Evolutionary conservation across 2,329 filamentous ascomycete genomes (phyloP), one percentile per base, ranked within the genome.

Genomic region (Cercospora janseana): DNA sequence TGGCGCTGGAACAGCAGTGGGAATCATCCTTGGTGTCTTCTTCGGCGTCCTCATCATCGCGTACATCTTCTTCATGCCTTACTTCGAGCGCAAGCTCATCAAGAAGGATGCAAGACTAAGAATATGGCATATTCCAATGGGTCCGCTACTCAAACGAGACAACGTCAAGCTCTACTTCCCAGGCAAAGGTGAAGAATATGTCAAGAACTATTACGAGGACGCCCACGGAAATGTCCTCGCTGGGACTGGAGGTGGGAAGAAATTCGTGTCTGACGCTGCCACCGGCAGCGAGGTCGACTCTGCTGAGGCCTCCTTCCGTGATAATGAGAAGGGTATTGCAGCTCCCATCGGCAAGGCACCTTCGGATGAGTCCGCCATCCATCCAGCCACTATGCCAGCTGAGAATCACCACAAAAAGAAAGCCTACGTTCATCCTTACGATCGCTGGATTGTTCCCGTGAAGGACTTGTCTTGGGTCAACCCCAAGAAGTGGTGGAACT

Each of bases 61-160:
- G 55, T 64, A 63, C 46, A 51, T 77, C 52, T 81, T 81, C 66
- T 75, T 84, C 53, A 71, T 82, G n/a, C 80, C 81, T 2, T 84
- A 76, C 71, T 63, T 84, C 49, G 77, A 82, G 65, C 74, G 78
- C 49, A 72, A 77, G 34, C 71, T 86, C 57, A 68, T 85, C 66
- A 69, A 76, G 67, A 74, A 83, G 56, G 81, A 86, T 68, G 78
- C 80, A 77, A 68, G 79, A 60, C 69, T 86, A 52, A 75, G 75
- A 54, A 66, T 72, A 65, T 83, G 72, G 63, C 73, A 82, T 51
- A 69, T 83, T 47, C 57, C 74, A 46, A 64, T 74, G n/a, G 80
- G 80, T 0, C 64, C 64, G 10, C 52, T 69, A 1, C 57, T 71
- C 2, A 4, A 2, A 2, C 20, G 23, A 3, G 34, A 37, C 1